Evolutionary conservation across 306 rosid species (phyloP).

Genomic region (Ochetophila trinervis): DNA sequence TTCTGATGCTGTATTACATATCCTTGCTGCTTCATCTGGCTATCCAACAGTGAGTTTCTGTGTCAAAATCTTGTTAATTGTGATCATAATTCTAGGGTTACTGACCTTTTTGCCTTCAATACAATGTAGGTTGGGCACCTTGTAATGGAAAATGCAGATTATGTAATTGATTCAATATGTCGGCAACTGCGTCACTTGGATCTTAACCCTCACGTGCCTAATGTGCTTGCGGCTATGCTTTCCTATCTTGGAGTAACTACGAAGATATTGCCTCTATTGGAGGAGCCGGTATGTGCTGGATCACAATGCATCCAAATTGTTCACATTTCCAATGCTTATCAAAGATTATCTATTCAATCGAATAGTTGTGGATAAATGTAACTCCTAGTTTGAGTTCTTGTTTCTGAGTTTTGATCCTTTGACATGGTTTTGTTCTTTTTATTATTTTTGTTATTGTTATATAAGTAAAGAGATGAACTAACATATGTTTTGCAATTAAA

Average conservation of each 20-base stretch:
- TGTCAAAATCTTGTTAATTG: background rate
- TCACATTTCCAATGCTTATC: constrained; percentile 11
- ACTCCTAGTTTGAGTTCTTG: background rate
- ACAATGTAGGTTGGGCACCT: constrained; percentile 71
- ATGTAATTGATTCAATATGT: constrained; percentile 89
- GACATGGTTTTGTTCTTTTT: background rate
- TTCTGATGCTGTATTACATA: constrained; percentile 65
- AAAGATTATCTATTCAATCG: constrained; percentile 13
- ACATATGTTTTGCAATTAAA: background rate
- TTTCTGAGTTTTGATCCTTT: background rate
- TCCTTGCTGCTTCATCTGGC: constrained; percentile 62
- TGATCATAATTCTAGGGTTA: constrained; percentile 6
- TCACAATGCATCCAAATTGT: constrained; percentile 12
- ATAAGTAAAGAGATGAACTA: background rate
- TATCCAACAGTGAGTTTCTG: constrained; percentile 54
- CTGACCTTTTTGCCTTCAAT: constrained; percentile 11
- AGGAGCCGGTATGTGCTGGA: constrained; percentile 66
- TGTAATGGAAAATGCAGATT: constrained; percentile 85
- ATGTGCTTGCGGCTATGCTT: constrained; percentile 83
- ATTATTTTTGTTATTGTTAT: background rate
- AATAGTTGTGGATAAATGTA: background rate
- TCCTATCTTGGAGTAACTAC: constrained; percentile 85
- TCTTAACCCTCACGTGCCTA: constrained; percentile 73
- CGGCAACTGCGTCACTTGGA: constrained; percentile 87
- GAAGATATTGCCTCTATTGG: constrained; percentile 84